Evolutionary conservation across 1,139 yeast genomes (phyloP).

Genomic region (Magnusiomyces paraingens): DNA sequence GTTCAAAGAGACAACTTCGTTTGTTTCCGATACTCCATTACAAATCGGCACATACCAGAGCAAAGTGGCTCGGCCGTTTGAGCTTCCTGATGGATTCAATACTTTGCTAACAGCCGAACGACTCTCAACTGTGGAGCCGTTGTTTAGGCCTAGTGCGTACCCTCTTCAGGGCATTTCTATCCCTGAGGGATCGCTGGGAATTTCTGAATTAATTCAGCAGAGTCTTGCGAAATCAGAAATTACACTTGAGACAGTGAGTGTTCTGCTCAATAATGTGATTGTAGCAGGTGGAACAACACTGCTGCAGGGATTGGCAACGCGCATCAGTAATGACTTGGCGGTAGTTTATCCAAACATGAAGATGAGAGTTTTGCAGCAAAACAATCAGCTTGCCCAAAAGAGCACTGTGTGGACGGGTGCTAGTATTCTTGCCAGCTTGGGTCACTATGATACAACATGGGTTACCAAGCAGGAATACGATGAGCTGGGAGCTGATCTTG

Average conservation of each 20-base stretch:
- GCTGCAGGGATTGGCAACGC: conserved; percentile 75
- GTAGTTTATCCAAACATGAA: conserved; percentile 50
- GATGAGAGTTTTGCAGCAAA: conserved; percentile 49
- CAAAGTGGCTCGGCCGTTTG: conserved; percentile 51
- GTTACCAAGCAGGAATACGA: conserved; percentile 85
- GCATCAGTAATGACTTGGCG: conserved; percentile 67
- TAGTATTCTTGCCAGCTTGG: conserved; percentile 81
- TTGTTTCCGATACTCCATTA: conserved; percentile 43
- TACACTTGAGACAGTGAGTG: conserved; percentile 65
- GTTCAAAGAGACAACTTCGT: conserved; percentile 57
- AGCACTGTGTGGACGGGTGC: conserved; percentile 96
- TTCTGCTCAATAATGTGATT: conserved; percentile 82
- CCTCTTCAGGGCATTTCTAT: conserved; percentile 25
- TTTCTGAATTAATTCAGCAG: conserved; percentile 64
- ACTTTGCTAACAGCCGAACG: conserved; percentile 60
- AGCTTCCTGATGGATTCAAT: conserved; percentile 70
- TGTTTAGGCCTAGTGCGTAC: conserved; percentile 47
- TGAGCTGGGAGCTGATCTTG: conserved; percentile 79
- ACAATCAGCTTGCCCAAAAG: conserved; percentile 57
- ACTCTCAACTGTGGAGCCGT: conserved; percentile 64
- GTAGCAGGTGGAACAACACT: conserved; percentile 84
- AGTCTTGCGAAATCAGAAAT: conserved; percentile 42
- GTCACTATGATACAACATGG: conserved; percentile 96
- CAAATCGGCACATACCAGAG: conserved; percentile 23
- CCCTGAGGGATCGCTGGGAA: conserved; percentile 42